Conservation (phyloP, 2,329 filamentous ascomycete species). For the Orbilia oligospora region DNA sequence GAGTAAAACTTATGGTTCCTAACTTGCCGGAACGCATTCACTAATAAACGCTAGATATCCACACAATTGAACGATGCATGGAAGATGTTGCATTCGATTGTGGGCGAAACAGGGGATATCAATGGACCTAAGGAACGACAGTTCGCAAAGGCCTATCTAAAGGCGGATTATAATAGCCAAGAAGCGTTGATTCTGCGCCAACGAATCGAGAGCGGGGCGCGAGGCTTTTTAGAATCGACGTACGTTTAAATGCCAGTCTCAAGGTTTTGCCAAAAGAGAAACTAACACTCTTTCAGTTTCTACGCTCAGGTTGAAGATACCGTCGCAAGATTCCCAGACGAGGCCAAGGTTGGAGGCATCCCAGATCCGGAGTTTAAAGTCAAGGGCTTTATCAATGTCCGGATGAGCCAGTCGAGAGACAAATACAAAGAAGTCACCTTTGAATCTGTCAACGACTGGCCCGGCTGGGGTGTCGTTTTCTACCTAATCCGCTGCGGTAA, state of each 20-base stretch:
- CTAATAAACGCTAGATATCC: conserved; percentile 62
- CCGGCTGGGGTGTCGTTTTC: conserved; percentile 87
- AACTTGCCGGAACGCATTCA: too few relatives aligned
- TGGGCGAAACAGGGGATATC: conserved; percentile 62
- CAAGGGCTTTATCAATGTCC: conserved; percentile 80
- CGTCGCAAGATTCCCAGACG: conserved; percentile 85
- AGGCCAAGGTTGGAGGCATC: conserved; percentile 89
- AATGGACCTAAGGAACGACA: conserved; percentile 62
- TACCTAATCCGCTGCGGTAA: conserved; percentile 90
- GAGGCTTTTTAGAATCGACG: conserved; percentile 63
- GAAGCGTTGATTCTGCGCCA: conserved; percentile 63
- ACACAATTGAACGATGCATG: conserved; percentile 64
- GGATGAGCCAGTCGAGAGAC: conserved; percentile 61
- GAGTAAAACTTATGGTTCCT: conserved; percentile 3
- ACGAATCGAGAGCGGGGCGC: conserved; percentile 62
- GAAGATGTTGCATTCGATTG: conserved; percentile 63
- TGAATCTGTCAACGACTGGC: conserved; percentile 63
- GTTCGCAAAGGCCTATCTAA: conserved; percentile 62
- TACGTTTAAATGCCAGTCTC: conserved; percentile 63
- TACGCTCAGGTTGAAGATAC: conserved; percentile 81
- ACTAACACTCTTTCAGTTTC: conserved; percentile 70
- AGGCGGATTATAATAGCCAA: conserved; percentile 61
- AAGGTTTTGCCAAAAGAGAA: background rate
- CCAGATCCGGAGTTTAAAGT: conserved; percentile 92
- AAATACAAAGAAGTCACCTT: conserved; percentile 64